These are phyloP conservation scores for Cinnamomum chago DNA, from an alignment of 164 flowering plant genomes.

Conservation along the genomic window DNA sequence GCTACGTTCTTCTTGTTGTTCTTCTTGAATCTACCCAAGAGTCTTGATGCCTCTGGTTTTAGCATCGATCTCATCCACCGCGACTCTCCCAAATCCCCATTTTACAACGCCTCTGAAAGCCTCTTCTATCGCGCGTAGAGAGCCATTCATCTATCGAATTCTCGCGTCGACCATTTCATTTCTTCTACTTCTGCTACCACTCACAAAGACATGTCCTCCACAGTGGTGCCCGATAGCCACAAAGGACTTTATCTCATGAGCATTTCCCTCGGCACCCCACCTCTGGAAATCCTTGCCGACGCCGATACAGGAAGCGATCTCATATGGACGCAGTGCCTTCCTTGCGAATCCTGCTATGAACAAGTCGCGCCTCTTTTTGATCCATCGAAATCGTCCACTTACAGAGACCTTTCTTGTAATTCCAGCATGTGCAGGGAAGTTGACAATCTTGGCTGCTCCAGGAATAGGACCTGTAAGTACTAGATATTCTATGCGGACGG, in stretches of 20 bases:
- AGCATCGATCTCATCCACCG: conserved; percentile 3
- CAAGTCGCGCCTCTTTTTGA: conserved; percentile 59
- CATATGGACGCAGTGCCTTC: conserved; percentile 83
- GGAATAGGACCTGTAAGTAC: conserved; percentile 19
- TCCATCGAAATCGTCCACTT: conserved; percentile 35
- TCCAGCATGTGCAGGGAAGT: conserved; percentile 18
- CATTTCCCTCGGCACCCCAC: conserved; percentile 64
- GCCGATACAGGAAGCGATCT: conserved; percentile 91
- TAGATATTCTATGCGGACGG: conserved; percentile 27
- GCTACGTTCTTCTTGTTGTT: no score
- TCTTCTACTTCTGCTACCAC: background rate
- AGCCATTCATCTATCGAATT: background rate
- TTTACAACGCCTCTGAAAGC: background rate
- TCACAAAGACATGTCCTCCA: background rate
- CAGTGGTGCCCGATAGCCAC: conserved; percentile 25
- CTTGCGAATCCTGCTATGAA: conserved; percentile 52
- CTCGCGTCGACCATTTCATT: background rate
- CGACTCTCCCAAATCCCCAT: background rate
- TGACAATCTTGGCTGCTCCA: background rate
- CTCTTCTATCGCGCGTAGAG: background rate
- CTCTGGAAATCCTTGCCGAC: conserved; percentile 40
- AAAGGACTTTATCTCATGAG: conserved; percentile 61
- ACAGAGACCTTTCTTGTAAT: conserved; percentile 26
- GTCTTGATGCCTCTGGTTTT: background rate
- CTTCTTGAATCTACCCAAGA: no score